phyloP scores from a whole-genome alignment of 768 basidiomycete genomes.

The Leccinellum luteum region DNA sequence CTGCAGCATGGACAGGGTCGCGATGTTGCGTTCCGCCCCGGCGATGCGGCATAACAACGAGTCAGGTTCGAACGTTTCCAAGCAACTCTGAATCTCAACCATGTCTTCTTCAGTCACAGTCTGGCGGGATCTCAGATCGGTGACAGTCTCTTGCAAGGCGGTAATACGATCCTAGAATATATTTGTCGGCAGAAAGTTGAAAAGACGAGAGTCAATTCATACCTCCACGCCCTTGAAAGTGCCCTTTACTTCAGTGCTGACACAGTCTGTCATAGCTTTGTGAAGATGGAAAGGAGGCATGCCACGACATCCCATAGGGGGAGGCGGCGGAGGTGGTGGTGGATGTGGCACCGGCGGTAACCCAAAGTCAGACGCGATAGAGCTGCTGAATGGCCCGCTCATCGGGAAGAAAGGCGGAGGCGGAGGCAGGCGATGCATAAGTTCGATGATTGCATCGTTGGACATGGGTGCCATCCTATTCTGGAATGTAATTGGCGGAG shows the following conservation, averaged over 20 bases:
- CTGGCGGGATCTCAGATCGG: conserved; percentile 25
- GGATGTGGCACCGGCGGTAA: conserved; percentile 14
- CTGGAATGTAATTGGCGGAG: conserved; percentile 6
- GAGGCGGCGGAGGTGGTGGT: not conserved
- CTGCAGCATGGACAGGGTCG: conserved; percentile 28
- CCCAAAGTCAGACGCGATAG: conserved; percentile 18
- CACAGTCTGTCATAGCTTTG: conserved; percentile 15
- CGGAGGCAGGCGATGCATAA: conserved; percentile 20
- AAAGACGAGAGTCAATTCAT: not conserved
- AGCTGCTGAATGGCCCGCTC: conserved; percentile 19
- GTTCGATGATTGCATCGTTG: conserved; percentile 5
- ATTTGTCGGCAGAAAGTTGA: not conserved
- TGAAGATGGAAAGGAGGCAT: conserved; percentile 16
- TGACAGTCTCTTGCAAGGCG: conserved; percentile 18
- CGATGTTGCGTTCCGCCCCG: conserved; percentile 30
- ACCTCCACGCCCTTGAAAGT: conserved; percentile 24
- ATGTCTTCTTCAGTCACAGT: conserved; percentile 29
- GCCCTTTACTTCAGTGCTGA: conserved; percentile 22
- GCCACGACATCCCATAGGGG: not conserved
- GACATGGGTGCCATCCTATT: conserved; percentile 12
- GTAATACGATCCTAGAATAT: conserved; percentile 24
- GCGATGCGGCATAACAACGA: conserved; percentile 29
- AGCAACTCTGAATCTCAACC: conserved; percentile 33
- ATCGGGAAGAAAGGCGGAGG: conserved; percentile 18
- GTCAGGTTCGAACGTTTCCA: conserved; percentile 39